phyloP scores from a whole-genome alignment of 768 basidiomycete species.

The Gymnopilus dilepis region DNA sequence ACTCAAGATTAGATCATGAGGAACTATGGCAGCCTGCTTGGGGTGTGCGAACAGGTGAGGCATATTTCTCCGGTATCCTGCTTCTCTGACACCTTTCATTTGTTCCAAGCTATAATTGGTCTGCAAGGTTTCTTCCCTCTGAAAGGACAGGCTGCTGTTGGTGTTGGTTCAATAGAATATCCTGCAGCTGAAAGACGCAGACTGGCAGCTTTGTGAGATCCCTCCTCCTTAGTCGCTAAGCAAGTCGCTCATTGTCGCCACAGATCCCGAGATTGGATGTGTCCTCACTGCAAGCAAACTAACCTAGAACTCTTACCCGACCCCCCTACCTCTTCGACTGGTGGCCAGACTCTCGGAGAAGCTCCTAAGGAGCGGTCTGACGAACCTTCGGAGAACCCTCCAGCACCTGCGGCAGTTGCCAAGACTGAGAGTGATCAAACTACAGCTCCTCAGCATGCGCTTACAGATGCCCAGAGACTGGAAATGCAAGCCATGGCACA shows the following conservation, averaged over 20 bases:
- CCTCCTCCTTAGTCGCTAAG: not conserved
- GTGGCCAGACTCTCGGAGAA: slow-evolving; percentile 8
- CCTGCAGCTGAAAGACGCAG: slow-evolving; percentile 77
- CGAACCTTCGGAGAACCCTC: not conserved
- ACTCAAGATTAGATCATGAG: slow-evolving; percentile 75
- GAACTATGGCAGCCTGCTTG: slow-evolving; percentile 98
- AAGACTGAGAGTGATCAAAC: not conserved
- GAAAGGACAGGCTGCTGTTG: slow-evolving; percentile 85
- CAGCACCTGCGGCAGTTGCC: not conserved
- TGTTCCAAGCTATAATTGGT: slow-evolving; percentile 75
- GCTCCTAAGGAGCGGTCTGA: not conserved
- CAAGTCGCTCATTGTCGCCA: slow-evolving; percentile 2
- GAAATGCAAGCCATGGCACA: slow-evolving; percentile 18
- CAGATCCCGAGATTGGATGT: slow-evolving; percentile 84
- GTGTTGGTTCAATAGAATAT: slow-evolving; percentile 87
- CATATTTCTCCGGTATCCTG: not conserved
- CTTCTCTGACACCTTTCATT: slow-evolving; percentile 9
- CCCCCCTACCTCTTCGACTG: slow-evolving; percentile 38
- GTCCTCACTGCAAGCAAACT: slow-evolving; percentile 70
- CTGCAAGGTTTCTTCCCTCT: slow-evolving; percentile 90
- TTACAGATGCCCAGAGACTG: slow-evolving; percentile 9
- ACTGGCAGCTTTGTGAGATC: slow-evolving; percentile 71
- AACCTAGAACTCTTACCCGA: slow-evolving; percentile 79
- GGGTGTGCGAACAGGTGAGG: slow-evolving; percentile 91
- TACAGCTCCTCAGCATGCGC: not conserved